Evolutionary conservation across 306 rosid genomes (phyloP), one percentile per base, ranked within the genome.

Genomic region (Quercus gilva): DNA sequence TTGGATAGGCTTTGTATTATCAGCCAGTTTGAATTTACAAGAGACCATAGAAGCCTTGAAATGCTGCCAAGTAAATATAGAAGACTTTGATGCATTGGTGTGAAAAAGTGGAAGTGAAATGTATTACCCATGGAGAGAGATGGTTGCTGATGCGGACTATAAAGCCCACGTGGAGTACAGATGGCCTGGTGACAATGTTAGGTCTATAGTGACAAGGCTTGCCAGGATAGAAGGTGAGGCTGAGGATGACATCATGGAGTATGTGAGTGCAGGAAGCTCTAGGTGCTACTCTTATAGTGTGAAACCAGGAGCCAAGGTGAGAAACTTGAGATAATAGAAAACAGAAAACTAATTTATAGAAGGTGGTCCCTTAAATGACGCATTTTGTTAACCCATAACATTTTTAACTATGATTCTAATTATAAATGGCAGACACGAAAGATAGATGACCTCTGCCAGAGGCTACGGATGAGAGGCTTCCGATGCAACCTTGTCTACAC

Each of bases 91-190:
- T 78, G 92, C 91, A n/a, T 9, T 90, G 74, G 93, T 85, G 73
- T 92, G 95, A 73, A 86, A 80, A 65, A 92, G 91, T 78, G 97
- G 97, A 74, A 87, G 94, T 84, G 97, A 92, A 77, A 82, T 92
- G 84, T 92, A 89, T 69, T 92, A 89, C 76, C 93, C 97, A 15
- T 90, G 95, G 94, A 84, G 85, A 68, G 95, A 89, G 78, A 73
- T 87, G 81, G 83, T 84, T 74, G 84, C 85, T 23, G 97, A 90
- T 79, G 83, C 79, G 49, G 94, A 92, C 77, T 92, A 90, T 77
- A 92, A 85, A 85, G 88, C 88, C 2, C 97, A 90, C 43, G 79
- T 92, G 0, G 91, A 89, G 79, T 86, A 88, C 74, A 77, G 88
- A 77, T 92, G 97, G 97, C 92, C 92, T 3, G 91, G 92, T 15